Percentiles rank a stretch among this genome's conserved stretches.
These are phyloP conservation scores for Mucor circinelloides DNA, from an alignment of 371 early-diverging fungal species.

Conservation along the genomic window DNA sequence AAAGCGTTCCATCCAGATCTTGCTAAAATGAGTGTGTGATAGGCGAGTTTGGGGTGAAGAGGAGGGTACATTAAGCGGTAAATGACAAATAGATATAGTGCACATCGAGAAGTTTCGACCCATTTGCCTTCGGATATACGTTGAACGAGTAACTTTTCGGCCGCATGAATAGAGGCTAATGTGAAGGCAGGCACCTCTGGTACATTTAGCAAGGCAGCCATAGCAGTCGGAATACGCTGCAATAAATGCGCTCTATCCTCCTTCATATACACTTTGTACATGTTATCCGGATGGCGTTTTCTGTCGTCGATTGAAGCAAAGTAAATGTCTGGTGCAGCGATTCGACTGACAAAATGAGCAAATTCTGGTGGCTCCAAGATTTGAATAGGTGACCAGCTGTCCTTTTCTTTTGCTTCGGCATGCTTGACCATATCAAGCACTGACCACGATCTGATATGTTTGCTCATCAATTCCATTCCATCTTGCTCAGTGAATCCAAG, in stretches of 20 bases:
- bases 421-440: slow-evolving; percentile 32
- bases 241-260: slow-evolving; percentile 10
- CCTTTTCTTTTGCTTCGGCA: slow-evolving; percentile 10
- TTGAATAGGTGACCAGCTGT: slow-evolving; percentile 24
- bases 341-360: slow-evolving; percentile 36
- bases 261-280: slow-evolving; percentile 3
- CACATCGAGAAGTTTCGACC: slow-evolving; percentile 56
- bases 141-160: slow-evolving; percentile 20
- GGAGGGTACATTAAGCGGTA: slow-evolving; percentile 73
- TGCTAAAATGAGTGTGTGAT: slow-evolving; percentile 67
- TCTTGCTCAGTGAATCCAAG: slow-evolving; percentile 2
- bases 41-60: slow-evolving; percentile 66
- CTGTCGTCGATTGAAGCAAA: slow-evolving; percentile 5
- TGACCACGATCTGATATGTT: slow-evolving; percentile 36
- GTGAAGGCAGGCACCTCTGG: slow-evolving; percentile 37
- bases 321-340: slow-evolving; percentile 37
- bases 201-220: slow-evolving; percentile 21
- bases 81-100: slow-evolving; percentile 63
- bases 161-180: slow-evolving; percentile 25
- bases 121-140: slow-evolving; percentile 38
- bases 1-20: slow-evolving; percentile 69
- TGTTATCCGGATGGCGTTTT: not conserved
- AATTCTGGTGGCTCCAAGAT: slow-evolving; percentile 34
- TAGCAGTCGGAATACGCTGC: slow-evolving; percentile 11
- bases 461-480: slow-evolving; percentile 3